These are phyloP conservation scores for Sambucus nigra DNA, from an alignment of 129 eudicot species.

Conservation along the genomic window DNA sequence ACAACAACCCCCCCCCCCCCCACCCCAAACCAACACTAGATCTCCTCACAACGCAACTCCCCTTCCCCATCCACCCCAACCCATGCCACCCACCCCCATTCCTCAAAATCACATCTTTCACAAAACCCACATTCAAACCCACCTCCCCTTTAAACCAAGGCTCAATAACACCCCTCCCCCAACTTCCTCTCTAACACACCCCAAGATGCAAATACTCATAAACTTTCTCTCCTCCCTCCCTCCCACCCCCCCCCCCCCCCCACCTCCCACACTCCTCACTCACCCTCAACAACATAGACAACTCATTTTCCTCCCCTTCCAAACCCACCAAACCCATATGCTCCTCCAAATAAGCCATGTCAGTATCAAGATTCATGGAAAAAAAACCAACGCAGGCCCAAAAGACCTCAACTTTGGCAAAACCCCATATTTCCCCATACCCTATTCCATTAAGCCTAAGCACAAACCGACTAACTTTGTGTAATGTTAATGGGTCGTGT, in stretches of 20 bases:
- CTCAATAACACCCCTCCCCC: constrained; percentile 36
- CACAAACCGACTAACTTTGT: too few species aligned
- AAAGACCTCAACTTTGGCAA: constrained; percentile 53
- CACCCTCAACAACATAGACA: constrained; percentile 59
- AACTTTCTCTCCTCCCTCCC: constrained; percentile 50
- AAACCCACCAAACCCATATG: constrained; percentile 38
- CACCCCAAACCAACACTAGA: constrained; percentile 24
- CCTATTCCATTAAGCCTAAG: too few species aligned
- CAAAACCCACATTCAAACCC: constrained; percentile 38
- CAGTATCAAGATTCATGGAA: constrained; percentile 37
- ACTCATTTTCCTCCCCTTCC: constrained; percentile 52
- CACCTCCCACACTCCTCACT: constrained; percentile 49
- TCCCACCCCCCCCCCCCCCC: too few species aligned
- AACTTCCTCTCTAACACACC: constrained; percentile 44
- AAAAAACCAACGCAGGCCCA: constrained; percentile 53
- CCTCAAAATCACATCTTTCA: constrained; percentile 41
- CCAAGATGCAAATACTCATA: constrained; percentile 71
- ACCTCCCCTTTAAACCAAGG: constrained; percentile 54
- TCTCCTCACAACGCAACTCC: constrained; percentile 50
- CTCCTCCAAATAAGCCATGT: constrained; percentile 63
- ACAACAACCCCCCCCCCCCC: constrained; percentile 56
- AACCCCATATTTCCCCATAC: constrained; percentile 19
- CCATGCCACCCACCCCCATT: constrained; percentile 99
- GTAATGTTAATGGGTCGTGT: too few species aligned
- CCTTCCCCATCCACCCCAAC: constrained; percentile 81